Percentiles rank a stretch among this genome's conserved stretches.
phyloP scores from a whole-genome alignment of 495 filamentous ascomycete species.

The Penicillium samsonianum region DNA sequence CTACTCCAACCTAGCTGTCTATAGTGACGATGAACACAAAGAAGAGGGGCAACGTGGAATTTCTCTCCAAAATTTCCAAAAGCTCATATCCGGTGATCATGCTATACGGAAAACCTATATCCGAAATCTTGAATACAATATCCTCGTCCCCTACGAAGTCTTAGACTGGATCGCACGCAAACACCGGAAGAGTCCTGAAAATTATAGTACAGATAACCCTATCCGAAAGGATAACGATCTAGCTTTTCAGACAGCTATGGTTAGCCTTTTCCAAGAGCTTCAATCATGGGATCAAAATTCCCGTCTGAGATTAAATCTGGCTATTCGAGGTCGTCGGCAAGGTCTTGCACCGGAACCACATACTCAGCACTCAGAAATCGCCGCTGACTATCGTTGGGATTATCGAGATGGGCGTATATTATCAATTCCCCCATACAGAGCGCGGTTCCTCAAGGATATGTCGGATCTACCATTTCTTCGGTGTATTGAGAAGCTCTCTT shows the following conservation, averaged over 20 bases:
- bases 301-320: background rate
- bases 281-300: background rate
- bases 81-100: constrained; percentile 4
- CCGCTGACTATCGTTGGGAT: background rate
- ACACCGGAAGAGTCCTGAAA: background rate
- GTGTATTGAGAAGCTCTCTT: too few relatives aligned
- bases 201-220: background rate
- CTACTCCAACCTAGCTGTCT: constrained; percentile 1
- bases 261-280: background rate
- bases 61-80: constrained; percentile 3
- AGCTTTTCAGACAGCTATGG: background rate
- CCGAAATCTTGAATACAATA: constrained; percentile 1
- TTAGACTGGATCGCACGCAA: constrained; percentile 2
- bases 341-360: background rate
- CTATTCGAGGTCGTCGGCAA: background rate
- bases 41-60: background rate
- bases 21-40: constrained; percentile 6
- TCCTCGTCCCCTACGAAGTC: constrained; percentile 3
- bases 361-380: background rate
- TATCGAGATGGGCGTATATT: background rate
- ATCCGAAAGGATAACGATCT: constrained; percentile 3
- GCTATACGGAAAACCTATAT: background rate
- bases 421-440: background rate
- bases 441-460: background rate
- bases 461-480: too few relatives aligned